Evolutionary conservation across 2,329 filamentous ascomycete species (phyloP).

Genomic region (Coleophoma crateriformis): DNA sequence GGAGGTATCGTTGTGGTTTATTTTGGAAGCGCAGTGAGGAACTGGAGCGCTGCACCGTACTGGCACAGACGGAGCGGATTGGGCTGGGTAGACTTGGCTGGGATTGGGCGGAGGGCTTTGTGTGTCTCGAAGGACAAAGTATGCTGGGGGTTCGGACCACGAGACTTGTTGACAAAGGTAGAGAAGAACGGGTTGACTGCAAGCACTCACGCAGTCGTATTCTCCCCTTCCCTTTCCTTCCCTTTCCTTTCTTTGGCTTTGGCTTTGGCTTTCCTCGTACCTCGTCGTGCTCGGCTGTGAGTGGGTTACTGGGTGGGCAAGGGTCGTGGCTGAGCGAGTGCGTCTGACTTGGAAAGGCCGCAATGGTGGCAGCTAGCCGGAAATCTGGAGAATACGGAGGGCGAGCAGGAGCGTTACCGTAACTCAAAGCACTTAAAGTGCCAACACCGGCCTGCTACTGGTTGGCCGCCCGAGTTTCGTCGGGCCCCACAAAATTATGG

Average conservation of each 20-base stretch:
- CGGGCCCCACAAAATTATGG: constrained; percentile 6
- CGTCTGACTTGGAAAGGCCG: constrained; percentile 12
- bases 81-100: neutral
- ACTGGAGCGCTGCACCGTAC: neutral
- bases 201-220: too few relatives aligned
- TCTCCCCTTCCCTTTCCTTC: too few relatives aligned
- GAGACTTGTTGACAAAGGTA: too few relatives aligned
- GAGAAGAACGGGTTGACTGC: too few relatives aligned
- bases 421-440: neutral
- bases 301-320: neutral
- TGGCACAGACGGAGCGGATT: neutral
- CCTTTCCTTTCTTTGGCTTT: too few relatives aligned
- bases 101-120: neutral
- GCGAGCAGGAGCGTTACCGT: neutral
- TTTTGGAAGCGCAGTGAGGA: neutral
- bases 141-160: too few relatives aligned
- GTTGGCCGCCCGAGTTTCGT: neutral
- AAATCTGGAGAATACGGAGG: constrained; percentile 8
- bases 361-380: constrained; percentile 12
- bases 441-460: neutral
- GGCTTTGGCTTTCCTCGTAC: too few relatives aligned
- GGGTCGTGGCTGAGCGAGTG: neutral
- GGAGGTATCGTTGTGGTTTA: neutral
- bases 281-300: neutral
- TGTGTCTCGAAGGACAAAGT: neutral